Percentiles rank a stretch among this genome's conserved stretches.
phyloP scores from a whole-genome alignment of 2,329 filamentous ascomycete species.

The Exserohilum rostratum region DNA sequence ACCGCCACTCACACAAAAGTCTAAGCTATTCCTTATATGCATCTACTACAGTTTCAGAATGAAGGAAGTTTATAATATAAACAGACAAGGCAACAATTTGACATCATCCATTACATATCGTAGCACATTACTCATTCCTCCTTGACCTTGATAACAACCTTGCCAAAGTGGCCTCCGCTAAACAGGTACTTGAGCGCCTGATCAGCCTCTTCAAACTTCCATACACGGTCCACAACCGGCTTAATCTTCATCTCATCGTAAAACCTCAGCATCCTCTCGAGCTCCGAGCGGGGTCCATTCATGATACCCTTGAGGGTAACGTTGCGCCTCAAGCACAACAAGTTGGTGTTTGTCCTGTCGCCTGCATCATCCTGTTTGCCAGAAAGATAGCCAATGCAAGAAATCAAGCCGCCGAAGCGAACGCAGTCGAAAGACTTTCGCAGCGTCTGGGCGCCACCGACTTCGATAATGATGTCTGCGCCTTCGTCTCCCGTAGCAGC shows the following conservation, averaged over 20 bases:
- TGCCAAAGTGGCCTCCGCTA: slow-evolving; percentile 49
- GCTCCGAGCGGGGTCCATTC: slow-evolving; percentile 66
- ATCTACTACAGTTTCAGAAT: too few relatives aligned
- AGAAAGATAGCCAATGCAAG: slow-evolving; percentile 52
- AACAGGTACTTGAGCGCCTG: slow-evolving; percentile 39
- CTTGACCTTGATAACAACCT: slow-evolving; percentile 46
- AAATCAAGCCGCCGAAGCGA: slow-evolving; percentile 51
- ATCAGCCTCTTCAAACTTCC: slow-evolving; percentile 45
- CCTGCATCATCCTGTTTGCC: slow-evolving; percentile 62
- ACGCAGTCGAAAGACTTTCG: slow-evolving; percentile 53
- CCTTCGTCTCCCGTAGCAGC: slow-evolving; percentile 51
- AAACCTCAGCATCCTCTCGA: slow-evolving; percentile 52
- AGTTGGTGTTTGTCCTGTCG: slow-evolving; percentile 65
- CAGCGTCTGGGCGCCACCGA: slow-evolving; percentile 58
- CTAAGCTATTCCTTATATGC: too few relatives aligned
- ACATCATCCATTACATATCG: too few relatives aligned
- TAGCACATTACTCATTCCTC: slow-evolving; percentile 8
- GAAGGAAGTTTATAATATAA: too few relatives aligned
- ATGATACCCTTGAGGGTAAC: slow-evolving; percentile 64
- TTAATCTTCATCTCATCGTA: slow-evolving; percentile 51
- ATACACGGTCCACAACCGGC: slow-evolving; percentile 51
- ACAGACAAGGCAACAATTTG: too few relatives aligned
- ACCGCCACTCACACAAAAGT: too few relatives aligned
- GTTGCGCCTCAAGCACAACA: slow-evolving; percentile 59
- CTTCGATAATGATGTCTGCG: slow-evolving; percentile 59